A percentile compares a stretch with the other conserved stretches of the same genome.
phyloP scores from a whole-genome alignment of 352 stramenopile species.

The Pythium rhizo-oryzae region DNA sequence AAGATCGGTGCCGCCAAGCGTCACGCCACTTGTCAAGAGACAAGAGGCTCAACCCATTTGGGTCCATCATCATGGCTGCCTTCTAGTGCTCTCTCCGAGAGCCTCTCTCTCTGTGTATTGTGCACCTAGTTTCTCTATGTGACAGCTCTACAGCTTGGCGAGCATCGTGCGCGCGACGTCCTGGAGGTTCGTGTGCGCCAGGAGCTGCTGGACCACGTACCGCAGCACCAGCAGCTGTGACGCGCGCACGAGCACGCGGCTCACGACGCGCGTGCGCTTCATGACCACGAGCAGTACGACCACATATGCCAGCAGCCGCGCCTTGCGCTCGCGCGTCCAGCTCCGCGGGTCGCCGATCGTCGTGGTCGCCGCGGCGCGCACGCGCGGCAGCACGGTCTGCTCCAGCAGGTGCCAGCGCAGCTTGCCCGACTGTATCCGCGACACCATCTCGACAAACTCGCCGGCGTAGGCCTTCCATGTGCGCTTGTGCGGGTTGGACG shows the following conservation, averaged over 20 bases:
- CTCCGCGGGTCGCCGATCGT: slow-evolving; percentile 29
- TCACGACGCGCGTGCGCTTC: slow-evolving; percentile 53
- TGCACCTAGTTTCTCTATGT: no score
- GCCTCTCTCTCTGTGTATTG: neutral
- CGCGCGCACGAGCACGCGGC: slow-evolving; percentile 46
- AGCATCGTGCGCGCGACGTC: slow-evolving; percentile 30
- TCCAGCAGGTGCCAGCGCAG: slow-evolving; percentile 61
- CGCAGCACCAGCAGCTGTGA: slow-evolving; percentile 63
- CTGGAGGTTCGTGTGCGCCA: slow-evolving; percentile 44
- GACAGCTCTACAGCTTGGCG: slow-evolving; percentile 28
- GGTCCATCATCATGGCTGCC: neutral
- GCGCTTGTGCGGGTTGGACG: slow-evolving; percentile 48
- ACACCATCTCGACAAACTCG: slow-evolving; percentile 55
- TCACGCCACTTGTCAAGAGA: slow-evolving; percentile 25
- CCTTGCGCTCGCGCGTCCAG: slow-evolving; percentile 48
- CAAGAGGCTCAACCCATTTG: slow-evolving; percentile 22
- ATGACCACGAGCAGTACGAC: slow-evolving; percentile 59
- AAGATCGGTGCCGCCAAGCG: neutral
- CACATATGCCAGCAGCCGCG: slow-evolving; percentile 49
- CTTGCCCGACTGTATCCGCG: slow-evolving; percentile 53
- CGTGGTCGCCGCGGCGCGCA: slow-evolving; percentile 36
- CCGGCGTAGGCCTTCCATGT: slow-evolving; percentile 48
- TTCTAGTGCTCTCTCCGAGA: no score
- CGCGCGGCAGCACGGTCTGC: slow-evolving; percentile 48
- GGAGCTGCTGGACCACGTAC: slow-evolving; percentile 55